A percentile compares a stretch with the other conserved stretches of the same genome.
Conservation (phyloP, 1,284 basidiomycete genomes). For the Rhodotorula glutinis region DNA sequence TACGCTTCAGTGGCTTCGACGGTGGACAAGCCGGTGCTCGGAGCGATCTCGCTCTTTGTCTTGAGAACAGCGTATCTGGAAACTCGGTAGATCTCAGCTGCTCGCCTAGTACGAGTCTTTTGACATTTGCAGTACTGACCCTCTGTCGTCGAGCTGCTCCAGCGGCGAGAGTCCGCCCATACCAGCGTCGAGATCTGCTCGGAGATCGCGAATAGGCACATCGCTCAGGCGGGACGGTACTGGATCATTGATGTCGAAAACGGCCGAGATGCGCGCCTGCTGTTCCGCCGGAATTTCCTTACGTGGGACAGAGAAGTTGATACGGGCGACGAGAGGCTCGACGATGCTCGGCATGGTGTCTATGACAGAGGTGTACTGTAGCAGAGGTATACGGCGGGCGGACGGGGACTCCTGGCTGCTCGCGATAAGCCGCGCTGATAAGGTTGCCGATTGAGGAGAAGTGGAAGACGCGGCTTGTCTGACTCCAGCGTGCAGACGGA, state of each 20-base stretch:
- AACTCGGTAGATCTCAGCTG: too few relatives aligned
- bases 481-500: too few relatives aligned
- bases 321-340: conserved; percentile 32
- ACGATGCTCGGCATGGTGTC: neutral
- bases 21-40: conserved; percentile 30
- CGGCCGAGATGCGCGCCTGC: conserved; percentile 11
- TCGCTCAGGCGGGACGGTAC: conserved; percentile 39
- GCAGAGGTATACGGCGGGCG: neutral
- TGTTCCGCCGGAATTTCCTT: conserved; percentile 28
- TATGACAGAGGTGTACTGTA: neutral
- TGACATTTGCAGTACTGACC: conserved; percentile 7
- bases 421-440: neutral
- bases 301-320: conserved; percentile 43
- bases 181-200: conserved; percentile 34
- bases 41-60: conserved; percentile 29
- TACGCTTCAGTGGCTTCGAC: conserved; percentile 43
- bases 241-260: conserved; percentile 30
- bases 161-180: neutral
- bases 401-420: neutral
- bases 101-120: neutral
- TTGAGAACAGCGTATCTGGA: conserved; percentile 39
- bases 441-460: too few relatives aligned
- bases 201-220: conserved; percentile 41
- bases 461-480: too few relatives aligned
- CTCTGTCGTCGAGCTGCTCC: conserved; percentile 41